phyloP scores from a whole-genome alignment of 805 yeast genomes.

The Yarrowia sp. region DNA sequence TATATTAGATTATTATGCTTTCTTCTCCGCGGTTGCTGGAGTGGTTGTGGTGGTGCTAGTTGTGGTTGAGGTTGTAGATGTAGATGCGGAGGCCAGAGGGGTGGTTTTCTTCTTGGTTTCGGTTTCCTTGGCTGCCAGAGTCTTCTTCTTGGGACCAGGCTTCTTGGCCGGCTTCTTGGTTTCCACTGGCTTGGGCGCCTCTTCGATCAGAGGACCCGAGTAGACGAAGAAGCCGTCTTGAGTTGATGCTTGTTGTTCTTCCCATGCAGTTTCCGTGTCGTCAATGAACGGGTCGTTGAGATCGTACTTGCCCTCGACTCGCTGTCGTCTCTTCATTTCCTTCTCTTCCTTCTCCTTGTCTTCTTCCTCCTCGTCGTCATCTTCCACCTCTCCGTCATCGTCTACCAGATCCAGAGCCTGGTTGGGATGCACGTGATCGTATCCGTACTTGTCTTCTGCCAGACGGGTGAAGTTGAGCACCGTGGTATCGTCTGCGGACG shows the following conservation, averaged over 20 bases:
- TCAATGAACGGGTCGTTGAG: constrained; percentile 94
- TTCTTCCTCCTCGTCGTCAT: constrained; percentile 45
- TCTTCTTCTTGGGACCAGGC: constrained; percentile 39
- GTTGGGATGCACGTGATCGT: constrained; percentile 71
- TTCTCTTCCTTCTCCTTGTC: constrained; percentile 45
- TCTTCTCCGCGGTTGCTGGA: constrained; percentile 21
- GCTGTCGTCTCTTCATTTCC: constrained; percentile 54
- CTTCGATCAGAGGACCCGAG: constrained; percentile 78
- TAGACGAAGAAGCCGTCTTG: constrained; percentile 95
- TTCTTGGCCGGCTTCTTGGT: constrained; percentile 36
- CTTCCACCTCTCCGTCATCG: constrained; percentile 56
- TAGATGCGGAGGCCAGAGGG: background rate
- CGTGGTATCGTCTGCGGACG: constrained; percentile 42
- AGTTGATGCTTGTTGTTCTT: constrained; percentile 89
- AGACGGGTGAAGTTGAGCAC: constrained; percentile 73
- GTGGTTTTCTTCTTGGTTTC: constrained; percentile 38
- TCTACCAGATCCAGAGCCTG: constrained; percentile 56
- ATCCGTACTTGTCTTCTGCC: constrained; percentile 87
- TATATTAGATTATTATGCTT: background rate
- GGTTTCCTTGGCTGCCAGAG: constrained; percentile 36
- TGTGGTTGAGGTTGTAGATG: constrained; percentile 20
- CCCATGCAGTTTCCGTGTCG: constrained; percentile 90
- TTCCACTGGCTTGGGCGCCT: constrained; percentile 49
- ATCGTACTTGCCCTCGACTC: constrained; percentile 90
- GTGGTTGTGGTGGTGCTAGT: constrained; percentile 15